Conservation (phyloP, 2,329 filamentous ascomycete species). For the Pleurostoma richardsiae region DNA sequence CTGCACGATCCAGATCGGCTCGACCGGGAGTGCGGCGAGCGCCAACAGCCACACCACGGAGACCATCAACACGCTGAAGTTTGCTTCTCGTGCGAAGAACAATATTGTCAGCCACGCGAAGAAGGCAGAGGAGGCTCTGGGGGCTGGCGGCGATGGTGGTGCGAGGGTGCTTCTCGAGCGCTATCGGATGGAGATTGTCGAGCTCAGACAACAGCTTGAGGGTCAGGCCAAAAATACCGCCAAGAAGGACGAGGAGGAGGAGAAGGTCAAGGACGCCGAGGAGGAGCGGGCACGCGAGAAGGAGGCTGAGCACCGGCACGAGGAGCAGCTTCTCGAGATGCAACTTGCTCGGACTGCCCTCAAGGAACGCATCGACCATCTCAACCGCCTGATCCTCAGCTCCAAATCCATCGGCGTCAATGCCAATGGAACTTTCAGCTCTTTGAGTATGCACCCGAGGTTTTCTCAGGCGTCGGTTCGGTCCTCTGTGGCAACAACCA, state of each 20-base stretch:
- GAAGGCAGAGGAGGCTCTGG: constrained; percentile 83
- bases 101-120: constrained; percentile 97
- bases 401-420: constrained; percentile 97
- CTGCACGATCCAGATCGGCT: constrained; percentile 90
- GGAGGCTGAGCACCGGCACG: constrained; percentile 80
- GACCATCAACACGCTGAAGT: constrained; percentile 94
- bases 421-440: constrained; percentile 64
- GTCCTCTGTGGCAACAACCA: constrained; percentile 66
- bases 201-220: constrained; percentile 76
- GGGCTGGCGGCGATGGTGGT: constrained; percentile 74
- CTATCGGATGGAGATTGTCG: constrained; percentile 88
- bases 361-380: constrained; percentile 94
- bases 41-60: constrained; percentile 75
- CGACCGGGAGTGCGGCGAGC: constrained; percentile 64
- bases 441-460: constrained; percentile 58
- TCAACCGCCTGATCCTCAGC: constrained; percentile 90
- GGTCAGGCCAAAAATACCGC: constrained; percentile 67
- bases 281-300: constrained; percentile 70
- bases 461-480: constrained; percentile 59
- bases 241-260: constrained; percentile 58
- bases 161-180: constrained; percentile 85
- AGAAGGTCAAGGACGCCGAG: constrained; percentile 58
- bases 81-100: constrained; percentile 94
- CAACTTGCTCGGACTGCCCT: constrained; percentile 91
- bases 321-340: constrained; percentile 98